Percentiles rank a stretch among this genome's conserved stretches.
These are phyloP conservation scores for Physcomitrium patens DNA, from an alignment of 225 moss, liverwort and hornwort species.

Conservation along the genomic window DNA sequence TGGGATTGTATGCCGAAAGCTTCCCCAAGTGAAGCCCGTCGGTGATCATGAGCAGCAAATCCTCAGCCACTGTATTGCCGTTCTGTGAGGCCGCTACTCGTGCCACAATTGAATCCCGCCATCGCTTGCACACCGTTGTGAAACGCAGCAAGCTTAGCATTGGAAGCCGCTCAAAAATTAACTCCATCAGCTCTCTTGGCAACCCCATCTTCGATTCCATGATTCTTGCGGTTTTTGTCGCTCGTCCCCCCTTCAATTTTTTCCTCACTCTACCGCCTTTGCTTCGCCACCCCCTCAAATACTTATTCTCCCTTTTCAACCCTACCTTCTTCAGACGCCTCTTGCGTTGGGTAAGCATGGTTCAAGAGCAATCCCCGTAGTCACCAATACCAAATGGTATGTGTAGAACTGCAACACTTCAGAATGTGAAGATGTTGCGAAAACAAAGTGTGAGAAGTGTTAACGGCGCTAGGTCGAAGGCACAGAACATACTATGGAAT, in stretches of 20 bases:
- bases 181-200: conserved; percentile 46
- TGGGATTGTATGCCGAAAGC: conserved; percentile 41
- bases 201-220: conserved; percentile 28
- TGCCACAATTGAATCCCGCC: conserved; percentile 35
- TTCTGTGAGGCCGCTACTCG: conserved; percentile 14
- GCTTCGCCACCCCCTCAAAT: not conserved
- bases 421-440: not conserved
- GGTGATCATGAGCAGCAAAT: conserved; percentile 55
- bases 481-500: not conserved
- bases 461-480: not conserved
- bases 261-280: not conserved
- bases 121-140: conserved; percentile 49
- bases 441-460: not conserved
- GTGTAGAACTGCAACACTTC: not conserved
- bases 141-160: conserved; percentile 49
- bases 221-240: not conserved
- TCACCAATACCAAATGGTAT: not conserved
- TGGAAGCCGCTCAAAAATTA: conserved; percentile 44
- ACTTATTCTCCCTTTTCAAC: conserved; percentile 1
- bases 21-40: conserved; percentile 55
- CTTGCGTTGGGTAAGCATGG: conserved; percentile 17
- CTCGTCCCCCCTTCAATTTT: not conserved
- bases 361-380: not conserved
- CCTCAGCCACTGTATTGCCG: conserved; percentile 24
- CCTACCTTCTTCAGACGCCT: conserved; percentile 31